Conservation (phyloP, 306 rosid genomes). For the Vigna trinervia region DNA sequence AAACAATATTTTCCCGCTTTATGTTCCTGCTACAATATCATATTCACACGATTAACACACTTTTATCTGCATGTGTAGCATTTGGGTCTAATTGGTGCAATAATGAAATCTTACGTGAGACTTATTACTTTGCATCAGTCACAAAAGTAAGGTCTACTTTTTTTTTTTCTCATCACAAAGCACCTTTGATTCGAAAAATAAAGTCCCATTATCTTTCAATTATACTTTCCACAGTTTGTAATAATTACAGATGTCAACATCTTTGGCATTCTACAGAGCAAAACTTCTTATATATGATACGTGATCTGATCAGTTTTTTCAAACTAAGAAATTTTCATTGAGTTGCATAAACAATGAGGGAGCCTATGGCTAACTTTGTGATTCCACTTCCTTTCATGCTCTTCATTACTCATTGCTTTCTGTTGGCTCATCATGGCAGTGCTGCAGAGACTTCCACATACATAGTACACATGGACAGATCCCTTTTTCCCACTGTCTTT, state of each 20-base stretch:
- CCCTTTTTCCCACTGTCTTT: slow-evolving; percentile 39
- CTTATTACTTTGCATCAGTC: background rate
- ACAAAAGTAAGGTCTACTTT: background rate
- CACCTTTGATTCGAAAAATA: background rate
- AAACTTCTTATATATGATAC: slow-evolving; percentile 12
- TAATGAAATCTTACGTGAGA: background rate
- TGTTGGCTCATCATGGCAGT: slow-evolving; percentile 16
- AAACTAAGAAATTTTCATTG: slow-evolving; percentile 17
- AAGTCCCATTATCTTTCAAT: background rate
- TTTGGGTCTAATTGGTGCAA: slow-evolving; percentile 8
- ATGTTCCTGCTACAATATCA: no score
- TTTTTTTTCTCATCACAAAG: background rate
- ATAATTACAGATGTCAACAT: slow-evolving; percentile 23
- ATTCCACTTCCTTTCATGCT: slow-evolving; percentile 16
- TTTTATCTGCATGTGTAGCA: background rate
- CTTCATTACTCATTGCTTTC: slow-evolving; percentile 21
- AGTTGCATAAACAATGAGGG: slow-evolving; percentile 21
- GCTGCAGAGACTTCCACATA: slow-evolving; percentile 41
- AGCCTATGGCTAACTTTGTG: slow-evolving; percentile 6
- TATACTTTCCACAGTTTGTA: background rate
- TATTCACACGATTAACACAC: no score
- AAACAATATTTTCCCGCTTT: no score
- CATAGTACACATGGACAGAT: slow-evolving; percentile 48
- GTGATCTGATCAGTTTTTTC: background rate
- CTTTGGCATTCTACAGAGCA: background rate